A percentile compares a stretch with the other conserved stretches of the same genome.
These are phyloP conservation scores for Fusarium sublunatum DNA, from an alignment of 2,329 filamentous ascomycete species.

Conservation along the genomic window DNA sequence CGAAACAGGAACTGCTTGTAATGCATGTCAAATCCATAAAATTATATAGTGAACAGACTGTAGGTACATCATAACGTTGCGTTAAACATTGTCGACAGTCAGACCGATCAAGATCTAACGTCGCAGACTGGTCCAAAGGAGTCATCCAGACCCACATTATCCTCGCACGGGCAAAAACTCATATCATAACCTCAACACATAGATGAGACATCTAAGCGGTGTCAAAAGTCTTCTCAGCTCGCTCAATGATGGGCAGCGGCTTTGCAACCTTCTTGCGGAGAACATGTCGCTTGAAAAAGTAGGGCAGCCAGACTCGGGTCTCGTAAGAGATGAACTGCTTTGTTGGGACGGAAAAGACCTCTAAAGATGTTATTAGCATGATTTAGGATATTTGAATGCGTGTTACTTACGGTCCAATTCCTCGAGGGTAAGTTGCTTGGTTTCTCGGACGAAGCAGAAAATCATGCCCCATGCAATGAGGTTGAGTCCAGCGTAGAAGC, in stretches of 20 bases:
- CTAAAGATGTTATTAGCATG: not conserved
- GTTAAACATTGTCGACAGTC: not conserved
- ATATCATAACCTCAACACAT: too few species aligned
- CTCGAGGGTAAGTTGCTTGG: slow-evolving; percentile 62
- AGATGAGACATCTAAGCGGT: not conserved
- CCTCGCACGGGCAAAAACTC: too few species aligned
- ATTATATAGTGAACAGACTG: not conserved
- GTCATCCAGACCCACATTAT: too few species aligned
- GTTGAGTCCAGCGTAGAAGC: slow-evolving; percentile 62
- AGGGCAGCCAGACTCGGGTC: slow-evolving; percentile 50
- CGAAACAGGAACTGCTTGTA: too few species aligned
- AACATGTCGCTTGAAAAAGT: slow-evolving; percentile 54
- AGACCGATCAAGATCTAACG: not conserved
- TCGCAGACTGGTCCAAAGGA: too few species aligned
- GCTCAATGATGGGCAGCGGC: slow-evolving; percentile 49
- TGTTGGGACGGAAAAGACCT: slow-evolving; percentile 50
- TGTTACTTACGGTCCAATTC: slow-evolving; percentile 55
- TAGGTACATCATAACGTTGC: not conserved
- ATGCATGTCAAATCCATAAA: too few species aligned
- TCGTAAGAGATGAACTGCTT: slow-evolving; percentile 50
- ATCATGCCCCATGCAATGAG: slow-evolving; percentile 59
- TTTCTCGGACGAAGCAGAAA: slow-evolving; percentile 62
- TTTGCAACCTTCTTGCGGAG: slow-evolving; percentile 49
- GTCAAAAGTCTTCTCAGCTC: slow-evolving; percentile 14
- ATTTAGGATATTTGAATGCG: rapidly evolving